These are phyloP conservation scores for Leptodontidium sp. DNA, from an alignment of 2,329 filamentous ascomycete species.

Conservation along the genomic window DNA sequence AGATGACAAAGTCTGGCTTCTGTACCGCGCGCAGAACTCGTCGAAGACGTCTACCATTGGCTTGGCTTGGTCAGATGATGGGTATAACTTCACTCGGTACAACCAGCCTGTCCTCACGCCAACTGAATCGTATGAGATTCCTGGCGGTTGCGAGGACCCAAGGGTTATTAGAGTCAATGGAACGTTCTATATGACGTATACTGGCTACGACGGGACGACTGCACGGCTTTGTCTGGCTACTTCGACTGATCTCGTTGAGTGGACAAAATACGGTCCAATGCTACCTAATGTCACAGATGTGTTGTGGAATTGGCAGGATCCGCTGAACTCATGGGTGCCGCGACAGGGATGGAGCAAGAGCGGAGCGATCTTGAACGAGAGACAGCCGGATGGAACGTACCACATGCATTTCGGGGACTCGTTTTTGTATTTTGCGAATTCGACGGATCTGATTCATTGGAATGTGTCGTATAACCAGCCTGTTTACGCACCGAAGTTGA, in stretches of 20 bases:
- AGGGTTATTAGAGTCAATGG: conserved; percentile 49
- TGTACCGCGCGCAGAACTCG: conserved; percentile 50
- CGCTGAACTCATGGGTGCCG: conserved; percentile 21
- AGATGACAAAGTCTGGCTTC: conserved; percentile 46
- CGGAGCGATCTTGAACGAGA: conserved; percentile 45
- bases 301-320: conserved; percentile 39
- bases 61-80: conserved; percentile 49
- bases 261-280: conserved; percentile 47
- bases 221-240: conserved; percentile 49
- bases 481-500: conserved; percentile 42
- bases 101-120: conserved; percentile 46
- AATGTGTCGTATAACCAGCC: conserved; percentile 32
- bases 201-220: conserved; percentile 45
- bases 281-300: conserved; percentile 40
- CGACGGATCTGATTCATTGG: conserved; percentile 48
- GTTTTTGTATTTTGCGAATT: conserved; percentile 46
- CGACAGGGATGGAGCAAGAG: conserved; percentile 38
- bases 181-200: conserved; percentile 51
- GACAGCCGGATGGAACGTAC: conserved; percentile 45
- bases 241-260: conserved; percentile 48
- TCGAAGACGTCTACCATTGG: conserved; percentile 47
- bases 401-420: conserved; percentile 49
- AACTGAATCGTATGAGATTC: conserved; percentile 47
- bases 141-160: conserved; percentile 49
- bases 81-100: conserved; percentile 48